A percentile compares a stretch with the other conserved stretches of the same genome.
Evolutionary conservation across 2,329 filamentous ascomycete genomes (phyloP).

Genomic region (Colletotrichum chrysophilum): DNA sequence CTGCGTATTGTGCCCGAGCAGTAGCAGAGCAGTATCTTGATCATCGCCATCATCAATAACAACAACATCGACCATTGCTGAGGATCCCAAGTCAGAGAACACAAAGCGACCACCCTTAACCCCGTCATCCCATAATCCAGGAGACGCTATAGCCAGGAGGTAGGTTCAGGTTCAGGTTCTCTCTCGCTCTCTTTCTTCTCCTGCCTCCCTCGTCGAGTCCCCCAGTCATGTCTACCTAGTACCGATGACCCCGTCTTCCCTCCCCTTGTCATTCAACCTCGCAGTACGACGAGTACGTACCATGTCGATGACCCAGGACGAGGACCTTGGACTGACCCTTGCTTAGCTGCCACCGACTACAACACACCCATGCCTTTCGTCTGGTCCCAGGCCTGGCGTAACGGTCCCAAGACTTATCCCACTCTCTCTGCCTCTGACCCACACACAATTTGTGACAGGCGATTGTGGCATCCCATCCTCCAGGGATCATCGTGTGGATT

Average conservation of each 20-base stretch:
- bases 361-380: conserved; percentile 22
- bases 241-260: conserved; percentile 9
- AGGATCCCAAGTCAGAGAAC: conserved; percentile 40
- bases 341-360: conserved; percentile 19
- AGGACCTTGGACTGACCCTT: conserved; percentile 18
- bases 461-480: conserved; percentile 41
- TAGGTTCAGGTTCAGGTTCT: background rate
- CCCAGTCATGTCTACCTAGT: conserved; percentile 12
- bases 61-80: conserved; percentile 27
- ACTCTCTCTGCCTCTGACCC: conserved; percentile 39
- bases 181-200: background rate
- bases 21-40: background rate
- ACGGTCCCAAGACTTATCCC: conserved; percentile 23
- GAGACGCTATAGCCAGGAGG: conserved; percentile 39
- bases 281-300: conserved; percentile 24
- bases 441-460: conserved; percentile 62
- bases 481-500: conserved; percentile 56
- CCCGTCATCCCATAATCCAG: conserved; percentile 39
- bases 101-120: background rate
- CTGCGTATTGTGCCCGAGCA: background rate
- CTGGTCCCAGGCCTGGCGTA: conserved; percentile 24
- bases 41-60: background rate
- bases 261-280: conserved; percentile 22
- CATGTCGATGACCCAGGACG: conserved; percentile 5
- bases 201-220: background rate